phyloP scores from a whole-genome alignment of 192 early-diverging fungal species.

The Mortierella antarctica region DNA sequence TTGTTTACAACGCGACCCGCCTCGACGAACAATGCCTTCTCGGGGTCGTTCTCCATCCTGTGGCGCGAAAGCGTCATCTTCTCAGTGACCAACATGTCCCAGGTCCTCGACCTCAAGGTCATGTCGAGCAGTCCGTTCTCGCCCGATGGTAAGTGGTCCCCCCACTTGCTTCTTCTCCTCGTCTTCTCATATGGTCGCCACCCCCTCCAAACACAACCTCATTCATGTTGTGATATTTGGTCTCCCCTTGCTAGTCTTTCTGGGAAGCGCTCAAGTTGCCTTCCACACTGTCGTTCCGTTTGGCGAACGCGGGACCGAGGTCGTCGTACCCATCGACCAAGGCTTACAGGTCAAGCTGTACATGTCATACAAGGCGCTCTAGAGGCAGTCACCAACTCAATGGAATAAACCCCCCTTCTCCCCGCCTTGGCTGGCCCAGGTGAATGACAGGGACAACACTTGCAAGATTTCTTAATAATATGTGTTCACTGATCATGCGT shows the following conservation, averaged over 20 bases:
- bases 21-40: constrained; percentile 20
- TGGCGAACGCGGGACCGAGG: constrained; percentile 41
- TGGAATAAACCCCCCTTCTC: not conserved
- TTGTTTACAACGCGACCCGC: constrained; percentile 17
- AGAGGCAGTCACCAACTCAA: not conserved
- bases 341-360: constrained; percentile 29
- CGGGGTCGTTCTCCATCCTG: constrained; percentile 23
- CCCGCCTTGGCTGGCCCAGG: not conserved
- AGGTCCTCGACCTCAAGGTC: constrained; percentile 30
- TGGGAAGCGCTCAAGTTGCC: constrained; percentile 26
- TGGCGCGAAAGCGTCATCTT: constrained; percentile 50
- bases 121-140: constrained; percentile 35
- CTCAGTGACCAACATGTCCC: constrained; percentile 18
- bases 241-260: not conserved
- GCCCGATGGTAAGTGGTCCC: constrained; percentile 23
- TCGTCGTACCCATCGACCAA: not conserved
- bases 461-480: not conserved
- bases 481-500: not conserved
- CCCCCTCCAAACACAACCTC: not conserved
- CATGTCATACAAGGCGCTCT: constrained; percentile 45
- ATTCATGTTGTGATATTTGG: not conserved
- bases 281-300: constrained; percentile 32
- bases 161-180: not conserved
- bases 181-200: no score
- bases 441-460: not conserved